A percentile compares a stretch with the other conserved stretches of the same genome.
phyloP scores from a whole-genome alignment of 805 yeast species.

The Ogataea nonfermentans region DNA sequence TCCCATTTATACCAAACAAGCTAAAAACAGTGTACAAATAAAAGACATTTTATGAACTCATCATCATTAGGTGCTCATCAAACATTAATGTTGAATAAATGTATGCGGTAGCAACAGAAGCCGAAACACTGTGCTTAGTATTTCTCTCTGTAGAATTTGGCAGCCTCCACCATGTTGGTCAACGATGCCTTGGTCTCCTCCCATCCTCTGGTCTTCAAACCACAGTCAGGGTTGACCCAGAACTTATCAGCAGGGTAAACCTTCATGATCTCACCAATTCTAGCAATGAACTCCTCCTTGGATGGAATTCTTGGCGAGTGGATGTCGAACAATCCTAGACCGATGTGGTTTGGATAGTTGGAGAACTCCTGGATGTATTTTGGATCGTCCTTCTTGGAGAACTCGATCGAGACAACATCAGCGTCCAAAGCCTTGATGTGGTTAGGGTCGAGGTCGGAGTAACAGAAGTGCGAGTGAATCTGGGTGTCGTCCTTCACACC shows the following conservation, averaged over 20 bases:
- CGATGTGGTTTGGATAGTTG: slow-evolving; percentile 99
- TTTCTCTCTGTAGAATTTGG: slow-evolving; percentile 80
- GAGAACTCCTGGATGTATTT: slow-evolving; percentile 97
- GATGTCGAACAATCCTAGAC: slow-evolving; percentile 97
- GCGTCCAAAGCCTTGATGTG: slow-evolving; percentile 99
- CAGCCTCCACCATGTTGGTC: slow-evolving; percentile 99
- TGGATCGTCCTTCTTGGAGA: slow-evolving; percentile 99
- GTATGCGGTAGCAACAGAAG: slow-evolving; percentile 19
- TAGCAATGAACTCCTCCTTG: slow-evolving; percentile 89
- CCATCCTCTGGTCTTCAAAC: slow-evolving; percentile 99
- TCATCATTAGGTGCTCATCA: slow-evolving; percentile 16
- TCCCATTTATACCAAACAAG: slow-evolving; percentile 34
- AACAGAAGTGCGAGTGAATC: slow-evolving; percentile 99
- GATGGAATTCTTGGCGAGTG: slow-evolving; percentile 99
- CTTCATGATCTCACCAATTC: slow-evolving; percentile 92
- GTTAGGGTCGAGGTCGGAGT: slow-evolving; percentile 99
- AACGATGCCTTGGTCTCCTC: slow-evolving; percentile 92
- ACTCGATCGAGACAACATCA: slow-evolving; percentile 98
- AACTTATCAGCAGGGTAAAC: slow-evolving; percentile 97
- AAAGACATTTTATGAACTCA: slow-evolving; percentile 17
- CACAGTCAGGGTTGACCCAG: slow-evolving; percentile 99
- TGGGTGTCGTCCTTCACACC: slow-evolving; percentile 95
- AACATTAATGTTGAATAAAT: slow-evolving; percentile 41
- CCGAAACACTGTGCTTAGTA: slow-evolving; percentile 15
- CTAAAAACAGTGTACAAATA: slow-evolving; percentile 18